Base-by-base conservation (phyloP, 1,139 yeast genomes). In the Casaregolazyma suthepensis region DNA sequence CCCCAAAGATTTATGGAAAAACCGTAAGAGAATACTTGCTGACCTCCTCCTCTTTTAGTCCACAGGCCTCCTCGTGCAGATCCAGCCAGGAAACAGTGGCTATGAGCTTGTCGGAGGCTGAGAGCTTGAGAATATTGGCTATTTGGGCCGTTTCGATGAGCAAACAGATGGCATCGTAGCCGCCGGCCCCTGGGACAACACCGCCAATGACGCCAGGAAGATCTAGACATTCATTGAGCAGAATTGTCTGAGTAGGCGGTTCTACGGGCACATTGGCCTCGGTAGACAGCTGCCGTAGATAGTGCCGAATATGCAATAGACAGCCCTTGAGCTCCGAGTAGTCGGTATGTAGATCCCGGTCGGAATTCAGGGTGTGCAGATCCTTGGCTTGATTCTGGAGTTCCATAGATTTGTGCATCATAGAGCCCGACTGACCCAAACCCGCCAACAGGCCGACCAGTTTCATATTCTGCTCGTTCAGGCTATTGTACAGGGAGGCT, bases 121-220 rank as follows among this genome's bases (percentile, higher is more conserved):
- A 76, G 2, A 65, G 63, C 2, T 58, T 54, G 13, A 69, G 62
- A 46, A 87, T 72, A 2, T 65, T 55, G 0, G 66, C 65, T 5
- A 81, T 68, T 3, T 80, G 69, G 1, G 70, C 67, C 29, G 78
- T 82, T 2, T 79, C 71, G 3, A 85, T 85, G 37, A 93, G 70
- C 31, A 91, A 65, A 56, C 95, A 80, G 43, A 93, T 80, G 0
- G 99, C 99, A 72, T 93, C 99, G 66, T 82, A 87, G 0, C 99
- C 99, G 20, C 99, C 99, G 0, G 99, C 99, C 1, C 99, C 99
- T 0, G 99, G 99, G 3, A 93, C 96, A 35, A 93, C 94, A 10
- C 96, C 97, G 0, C 96, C 96, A 20, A 91, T 64, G 44, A 90
- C 94, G 12, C 99, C 99, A 0, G 75, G 74, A n/a, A 42, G 29